Evolutionary conservation across 2,329 filamentous ascomycete genomes (phyloP).

Genomic region (Pseudocercospora pini-densiflorae): DNA sequence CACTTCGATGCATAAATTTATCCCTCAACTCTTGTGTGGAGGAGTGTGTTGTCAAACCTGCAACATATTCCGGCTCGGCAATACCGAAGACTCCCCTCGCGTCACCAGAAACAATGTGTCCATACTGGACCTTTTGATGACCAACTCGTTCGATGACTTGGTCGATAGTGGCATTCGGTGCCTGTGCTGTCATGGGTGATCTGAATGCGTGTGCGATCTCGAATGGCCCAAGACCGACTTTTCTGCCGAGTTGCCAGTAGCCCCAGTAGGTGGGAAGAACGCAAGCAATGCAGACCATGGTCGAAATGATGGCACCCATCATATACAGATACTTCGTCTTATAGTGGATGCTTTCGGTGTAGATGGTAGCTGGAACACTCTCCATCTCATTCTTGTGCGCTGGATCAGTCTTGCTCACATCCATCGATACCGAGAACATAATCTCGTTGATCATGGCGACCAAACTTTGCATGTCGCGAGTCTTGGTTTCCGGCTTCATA

Average conservation of each 20-base stretch:
- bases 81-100: slow-evolving; percentile 18
- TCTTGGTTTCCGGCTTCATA: background rate
- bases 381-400: background rate
- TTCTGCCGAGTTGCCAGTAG: slow-evolving; percentile 28
- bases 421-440: background rate
- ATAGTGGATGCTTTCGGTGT: slow-evolving; percentile 30
- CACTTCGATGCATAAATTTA: background rate
- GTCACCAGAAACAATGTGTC: slow-evolving; percentile 16
- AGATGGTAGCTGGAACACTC: background rate
- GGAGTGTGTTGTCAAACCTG: background rate
- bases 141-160: background rate
- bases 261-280: slow-evolving; percentile 41
- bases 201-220: slow-evolving; percentile 43
- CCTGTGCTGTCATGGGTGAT: slow-evolving; percentile 5
- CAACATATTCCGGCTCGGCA: slow-evolving; percentile 23
- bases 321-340: slow-evolving; percentile 36
- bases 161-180: background rate
- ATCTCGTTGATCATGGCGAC: background rate
- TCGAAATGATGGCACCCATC: slow-evolving; percentile 36
- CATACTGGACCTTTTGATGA: background rate
- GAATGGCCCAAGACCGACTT: slow-evolving; percentile 40
- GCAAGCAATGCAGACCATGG: slow-evolving; percentile 37
- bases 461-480: background rate
- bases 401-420: background rate
- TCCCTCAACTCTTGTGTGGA: background rate